Evolutionary conservation across 345 rosid species (phyloP).

Genomic region (Rhodamnia rubescens): DNA sequence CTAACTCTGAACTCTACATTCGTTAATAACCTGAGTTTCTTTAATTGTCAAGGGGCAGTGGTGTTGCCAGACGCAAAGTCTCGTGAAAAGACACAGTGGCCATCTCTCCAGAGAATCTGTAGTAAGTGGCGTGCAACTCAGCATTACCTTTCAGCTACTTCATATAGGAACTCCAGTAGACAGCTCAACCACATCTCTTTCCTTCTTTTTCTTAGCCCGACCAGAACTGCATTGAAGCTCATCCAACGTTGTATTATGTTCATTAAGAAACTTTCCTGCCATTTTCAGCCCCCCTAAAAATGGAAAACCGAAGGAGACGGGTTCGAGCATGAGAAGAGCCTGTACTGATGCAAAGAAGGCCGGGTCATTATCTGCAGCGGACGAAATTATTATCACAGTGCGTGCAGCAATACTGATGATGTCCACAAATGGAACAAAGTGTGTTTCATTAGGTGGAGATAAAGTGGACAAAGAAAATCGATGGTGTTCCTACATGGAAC

Average conservation of each 20-base stretch:
- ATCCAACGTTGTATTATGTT: neutral
- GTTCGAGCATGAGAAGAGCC: neutral
- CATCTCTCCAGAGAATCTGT: neutral
- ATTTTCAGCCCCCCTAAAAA: too few relatives aligned
- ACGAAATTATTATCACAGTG: neutral
- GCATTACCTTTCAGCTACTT: neutral
- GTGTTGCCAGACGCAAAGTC: neutral
- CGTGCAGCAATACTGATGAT: neutral
- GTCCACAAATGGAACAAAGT: neutral
- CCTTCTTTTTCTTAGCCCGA: neutral
- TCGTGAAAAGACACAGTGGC: neutral
- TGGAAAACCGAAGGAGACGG: neutral
- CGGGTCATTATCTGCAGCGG: neutral
- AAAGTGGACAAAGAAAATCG: neutral
- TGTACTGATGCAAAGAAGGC: neutral
- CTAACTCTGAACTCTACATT: neutral
- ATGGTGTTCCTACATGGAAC: neutral
- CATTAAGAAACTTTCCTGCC: too few relatives aligned
- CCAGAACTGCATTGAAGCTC: neutral
- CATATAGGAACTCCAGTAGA: neutral
- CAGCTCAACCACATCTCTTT: neutral
- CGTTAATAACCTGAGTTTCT: neutral
- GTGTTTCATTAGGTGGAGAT: neutral
- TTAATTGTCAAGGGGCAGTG: neutral
- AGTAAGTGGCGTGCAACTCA: neutral